These are phyloP conservation scores for Begonia loranthoides DNA, from an alignment of 306 rosid genomes.

Conservation along the genomic window DNA sequence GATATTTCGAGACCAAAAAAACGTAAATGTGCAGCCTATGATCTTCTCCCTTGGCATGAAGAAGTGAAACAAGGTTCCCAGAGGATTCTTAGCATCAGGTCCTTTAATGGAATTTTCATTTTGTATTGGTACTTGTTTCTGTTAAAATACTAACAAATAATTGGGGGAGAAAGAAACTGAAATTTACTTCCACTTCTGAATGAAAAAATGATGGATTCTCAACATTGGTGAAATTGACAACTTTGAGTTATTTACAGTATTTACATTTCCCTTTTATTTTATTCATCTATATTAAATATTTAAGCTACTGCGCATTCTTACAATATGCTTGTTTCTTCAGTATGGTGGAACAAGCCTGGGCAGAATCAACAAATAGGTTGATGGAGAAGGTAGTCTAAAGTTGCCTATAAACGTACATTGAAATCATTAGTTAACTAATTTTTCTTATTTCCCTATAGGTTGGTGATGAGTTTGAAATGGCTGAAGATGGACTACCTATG, in stretches of 20 bases:
- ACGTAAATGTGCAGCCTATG: constrained; percentile 26
- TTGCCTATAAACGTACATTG: background rate
- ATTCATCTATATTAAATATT: background rate
- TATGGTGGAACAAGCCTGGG: constrained; percentile 35
- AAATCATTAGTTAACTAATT: background rate
- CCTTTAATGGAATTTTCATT: background rate
- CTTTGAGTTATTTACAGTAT: too few relatives aligned
- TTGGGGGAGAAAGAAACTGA: too few relatives aligned
- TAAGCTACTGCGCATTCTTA: background rate
- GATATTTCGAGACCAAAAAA: constrained; percentile 25
- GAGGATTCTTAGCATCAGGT: constrained; percentile 31
- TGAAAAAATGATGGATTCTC: too few relatives aligned
- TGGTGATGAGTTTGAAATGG: constrained; percentile 23
- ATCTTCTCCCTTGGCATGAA: constrained; percentile 30
- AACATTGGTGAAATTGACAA: too few relatives aligned
- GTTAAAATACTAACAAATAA: too few relatives aligned
- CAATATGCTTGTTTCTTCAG: constrained; percentile 8
- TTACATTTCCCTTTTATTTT: too few relatives aligned
- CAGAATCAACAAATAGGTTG: constrained; percentile 23
- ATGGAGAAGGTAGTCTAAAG: constrained; percentile 27
- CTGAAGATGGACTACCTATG: constrained; percentile 17
- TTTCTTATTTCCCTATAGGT: constrained; percentile 19
- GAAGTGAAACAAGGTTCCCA: constrained; percentile 25
- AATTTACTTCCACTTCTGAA: too few relatives aligned
- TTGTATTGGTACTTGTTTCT: too few relatives aligned